Base-by-base conservation (phyloP, 768 basidiomycete species). In the Inosperma sp. region DNA sequence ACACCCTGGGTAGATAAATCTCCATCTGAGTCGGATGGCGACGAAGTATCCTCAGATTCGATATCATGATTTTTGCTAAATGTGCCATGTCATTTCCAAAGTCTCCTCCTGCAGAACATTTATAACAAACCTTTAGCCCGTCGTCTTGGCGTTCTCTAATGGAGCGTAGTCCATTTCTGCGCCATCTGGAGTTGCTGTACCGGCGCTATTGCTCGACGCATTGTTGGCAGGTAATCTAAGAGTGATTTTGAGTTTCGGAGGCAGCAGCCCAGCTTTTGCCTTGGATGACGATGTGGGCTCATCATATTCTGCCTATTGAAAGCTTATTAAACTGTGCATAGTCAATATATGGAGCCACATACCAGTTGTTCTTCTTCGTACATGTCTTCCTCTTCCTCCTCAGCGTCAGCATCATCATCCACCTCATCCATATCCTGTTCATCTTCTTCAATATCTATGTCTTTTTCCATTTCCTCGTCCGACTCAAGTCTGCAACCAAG, bases 241-340 rank as follows among this genome's bases (percentile, higher is more conserved):
- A 62, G 76, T 84, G 59, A 84, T 84, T 57, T 79, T 82, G 17
- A 85, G 73, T 4, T 75, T 71, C 3, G 77, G 74, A 58, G 58
- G 72, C 13, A 23, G 46, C n/a, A 17, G 22, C 41, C 61, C 59
- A 7, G 65, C 60, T n/a, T n/a, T n/a, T n/a, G 69, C 65, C 10
- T 68, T 65, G 3, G 69, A 54, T 21, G 51, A 25, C 4, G 55
- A 36, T 14, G 59, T 48, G 22, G 48, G 48, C 14, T 64, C 52
- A 29, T 61, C 55, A 25, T 64, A 61, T 21, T 66, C 65, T 29
- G 63, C 60, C 41, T 59, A 55, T 25, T 40, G 21, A 27, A 40
- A 52, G 14, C 33, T 9, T 21, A 22, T 21, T 29, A 13, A 7
- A 36, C 27, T 25, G 41, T 22, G n/a, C 7, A 19, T 36, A 23